A percentile compares a stretch with the other conserved stretches of the same genome.
phyloP scores from a whole-genome alignment of 2,329 filamentous ascomycete genomes.

The Lachnellula occidentalis region DNA sequence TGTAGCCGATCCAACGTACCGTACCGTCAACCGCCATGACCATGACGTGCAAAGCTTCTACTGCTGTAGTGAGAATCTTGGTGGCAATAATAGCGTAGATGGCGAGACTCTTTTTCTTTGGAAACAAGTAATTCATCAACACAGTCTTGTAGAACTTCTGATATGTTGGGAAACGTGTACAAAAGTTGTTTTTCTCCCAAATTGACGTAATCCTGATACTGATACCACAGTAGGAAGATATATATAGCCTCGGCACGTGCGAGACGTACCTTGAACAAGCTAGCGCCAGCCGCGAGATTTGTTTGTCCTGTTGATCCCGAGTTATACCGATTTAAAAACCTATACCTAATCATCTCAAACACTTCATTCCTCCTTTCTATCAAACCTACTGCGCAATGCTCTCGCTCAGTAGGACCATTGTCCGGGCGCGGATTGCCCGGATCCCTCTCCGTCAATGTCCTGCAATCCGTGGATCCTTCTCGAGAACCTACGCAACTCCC shows the following conservation, averaged over 20 bases:
- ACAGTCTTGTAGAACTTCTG: not conserved
- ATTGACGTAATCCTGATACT: not conserved
- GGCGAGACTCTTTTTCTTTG: too few species aligned
- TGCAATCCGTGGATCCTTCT: not conserved
- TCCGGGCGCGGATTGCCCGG: not conserved
- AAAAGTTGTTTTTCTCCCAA: not conserved
- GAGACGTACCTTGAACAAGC: not conserved
- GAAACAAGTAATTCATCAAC: not conserved
- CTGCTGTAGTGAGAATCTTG: too few species aligned
- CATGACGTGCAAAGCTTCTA: too few species aligned
- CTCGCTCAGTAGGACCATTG: not conserved
- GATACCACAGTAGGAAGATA: not conserved
- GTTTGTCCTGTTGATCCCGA: not conserved
- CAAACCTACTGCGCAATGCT: not conserved
- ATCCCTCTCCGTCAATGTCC: not conserved
- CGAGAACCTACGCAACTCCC: slow-evolving; percentile 46
- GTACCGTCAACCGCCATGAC: not conserved
- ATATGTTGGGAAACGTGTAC: not conserved
- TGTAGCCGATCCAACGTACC: not conserved
- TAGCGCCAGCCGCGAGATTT: not conserved
- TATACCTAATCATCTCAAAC: not conserved
- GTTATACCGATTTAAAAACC: not conserved
- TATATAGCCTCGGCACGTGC: not conserved
- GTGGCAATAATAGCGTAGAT: too few species aligned
- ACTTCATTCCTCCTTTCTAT: not conserved